Conservation (phyloP, 73 alveolate genomes). For the Tetrahymena elliotti region DNA sequence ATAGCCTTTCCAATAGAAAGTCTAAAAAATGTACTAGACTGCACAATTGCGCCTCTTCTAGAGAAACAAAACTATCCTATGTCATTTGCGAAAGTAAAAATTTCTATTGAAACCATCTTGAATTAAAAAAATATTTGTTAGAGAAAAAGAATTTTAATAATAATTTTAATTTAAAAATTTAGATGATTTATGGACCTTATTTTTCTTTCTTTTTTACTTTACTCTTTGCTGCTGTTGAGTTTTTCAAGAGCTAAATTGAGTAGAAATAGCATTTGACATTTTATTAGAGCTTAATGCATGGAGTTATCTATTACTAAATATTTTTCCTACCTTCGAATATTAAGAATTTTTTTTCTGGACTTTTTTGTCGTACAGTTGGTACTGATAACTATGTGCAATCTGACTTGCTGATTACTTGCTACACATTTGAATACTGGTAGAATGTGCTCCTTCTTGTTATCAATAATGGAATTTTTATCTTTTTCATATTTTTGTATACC, state of each 20-base stretch:
- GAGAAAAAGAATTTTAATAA: too few species aligned
- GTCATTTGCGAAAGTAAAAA: not conserved
- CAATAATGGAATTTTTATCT: not conserved
- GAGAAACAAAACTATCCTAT: not conserved
- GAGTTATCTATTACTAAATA: not conserved
- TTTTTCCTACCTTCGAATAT: not conserved
- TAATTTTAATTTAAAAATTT: not conserved
- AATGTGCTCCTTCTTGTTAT: not conserved
- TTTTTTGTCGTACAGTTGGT: not conserved
- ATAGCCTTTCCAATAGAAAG: not conserved
- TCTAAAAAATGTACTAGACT: not conserved
- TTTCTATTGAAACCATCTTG: too few species aligned
- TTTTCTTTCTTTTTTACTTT: not conserved
- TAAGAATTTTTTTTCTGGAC: not conserved
- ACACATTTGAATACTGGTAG: not conserved
- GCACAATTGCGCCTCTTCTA: not conserved
- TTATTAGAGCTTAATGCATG: not conserved
- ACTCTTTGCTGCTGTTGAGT: not conserved
- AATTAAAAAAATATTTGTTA: too few species aligned
- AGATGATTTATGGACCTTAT: not conserved
- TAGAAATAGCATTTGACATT: not conserved
- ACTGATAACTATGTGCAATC: not conserved
- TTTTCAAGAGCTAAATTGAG: not conserved
- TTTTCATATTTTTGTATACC: not conserved
- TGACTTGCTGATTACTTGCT: not conserved